Conservation (phyloP, 805 yeast genomes). For the Ogataea wickerhamii region DNA sequence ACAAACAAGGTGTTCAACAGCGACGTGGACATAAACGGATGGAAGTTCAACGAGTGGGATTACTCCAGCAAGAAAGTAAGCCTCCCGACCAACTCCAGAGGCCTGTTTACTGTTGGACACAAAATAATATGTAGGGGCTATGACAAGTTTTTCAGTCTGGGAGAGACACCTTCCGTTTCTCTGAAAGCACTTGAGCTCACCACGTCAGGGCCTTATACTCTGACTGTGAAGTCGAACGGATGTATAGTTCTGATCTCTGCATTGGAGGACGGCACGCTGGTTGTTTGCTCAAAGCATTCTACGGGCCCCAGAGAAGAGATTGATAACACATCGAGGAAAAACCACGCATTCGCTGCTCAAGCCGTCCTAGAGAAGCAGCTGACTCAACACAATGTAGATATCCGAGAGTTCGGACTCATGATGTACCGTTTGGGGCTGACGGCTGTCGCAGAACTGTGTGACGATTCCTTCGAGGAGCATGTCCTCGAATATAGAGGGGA, state of each 20-base stretch:
- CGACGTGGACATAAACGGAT: constrained; percentile 33
- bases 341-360: constrained; percentile 78
- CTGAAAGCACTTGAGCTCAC: constrained; percentile 41
- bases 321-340: constrained; percentile 32
- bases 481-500: constrained; percentile 68
- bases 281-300: constrained; percentile 90
- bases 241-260: constrained; percentile 86
- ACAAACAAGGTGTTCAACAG: constrained; percentile 22
- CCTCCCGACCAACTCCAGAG: constrained; percentile 79
- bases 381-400: constrained; percentile 33
- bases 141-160: constrained; percentile 86
- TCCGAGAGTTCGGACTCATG: constrained; percentile 50
- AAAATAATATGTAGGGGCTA: constrained; percentile 79
- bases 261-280: constrained; percentile 64
- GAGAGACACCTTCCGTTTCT: constrained; percentile 56
- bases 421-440: constrained; percentile 58
- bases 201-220: constrained; percentile 73
- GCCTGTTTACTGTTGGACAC: constrained; percentile 57
- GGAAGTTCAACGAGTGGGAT: constrained; percentile 94
- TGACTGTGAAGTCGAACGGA: constrained; percentile 89
- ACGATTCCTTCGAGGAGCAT: constrained; percentile 92
- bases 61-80: constrained; percentile 52
- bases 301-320: constrained; percentile 57
- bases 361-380: constrained; percentile 54
- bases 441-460: constrained; percentile 91